Percentiles rank a stretch among this genome's conserved stretches.
Conservation (phyloP, 2,329 filamentous ascomycete species). For the Hypomyces rosellus region DNA sequence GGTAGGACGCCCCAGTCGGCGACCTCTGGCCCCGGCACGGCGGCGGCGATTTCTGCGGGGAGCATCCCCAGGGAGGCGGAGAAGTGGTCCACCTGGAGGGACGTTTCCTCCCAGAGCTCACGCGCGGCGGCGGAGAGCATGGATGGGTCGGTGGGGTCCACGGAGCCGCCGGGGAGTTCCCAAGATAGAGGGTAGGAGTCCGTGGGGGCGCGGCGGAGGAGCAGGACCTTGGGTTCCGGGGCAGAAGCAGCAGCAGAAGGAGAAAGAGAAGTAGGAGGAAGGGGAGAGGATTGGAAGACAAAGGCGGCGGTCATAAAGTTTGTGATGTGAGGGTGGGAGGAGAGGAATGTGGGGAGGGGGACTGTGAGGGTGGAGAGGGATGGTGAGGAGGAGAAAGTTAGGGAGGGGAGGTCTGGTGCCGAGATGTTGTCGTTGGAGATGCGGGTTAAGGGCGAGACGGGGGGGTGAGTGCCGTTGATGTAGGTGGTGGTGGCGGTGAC, state of each 20-base stretch:
- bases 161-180: slow-evolving; percentile 16
- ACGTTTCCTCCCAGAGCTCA: slow-evolving; percentile 43
- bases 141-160: slow-evolving; percentile 38
- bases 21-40: background rate
- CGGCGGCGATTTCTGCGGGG: background rate
- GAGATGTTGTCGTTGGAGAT: no score
- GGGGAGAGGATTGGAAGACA: slow-evolving; percentile 11
- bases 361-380: slow-evolving; percentile 10
- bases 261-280: background rate
- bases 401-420: no score
- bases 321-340: slow-evolving; percentile 12
- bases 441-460: no score
- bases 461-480: no score
- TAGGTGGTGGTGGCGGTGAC: no score
- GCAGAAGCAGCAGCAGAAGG: background rate
- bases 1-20: slow-evolving; percentile 8
- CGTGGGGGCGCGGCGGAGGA: slow-evolving; percentile 14
- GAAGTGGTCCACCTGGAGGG: slow-evolving; percentile 27
- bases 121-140: slow-evolving; percentile 33
- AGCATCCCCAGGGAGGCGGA: slow-evolving; percentile 16
- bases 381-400: slow-evolving; percentile 9
- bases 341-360: slow-evolving; percentile 10
- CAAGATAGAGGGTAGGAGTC: slow-evolving; percentile 17
- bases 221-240: background rate
- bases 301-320: slow-evolving; percentile 17